Conservation (phyloP, 176 grass and related monocot species). For the Avena insularis region DNA sequence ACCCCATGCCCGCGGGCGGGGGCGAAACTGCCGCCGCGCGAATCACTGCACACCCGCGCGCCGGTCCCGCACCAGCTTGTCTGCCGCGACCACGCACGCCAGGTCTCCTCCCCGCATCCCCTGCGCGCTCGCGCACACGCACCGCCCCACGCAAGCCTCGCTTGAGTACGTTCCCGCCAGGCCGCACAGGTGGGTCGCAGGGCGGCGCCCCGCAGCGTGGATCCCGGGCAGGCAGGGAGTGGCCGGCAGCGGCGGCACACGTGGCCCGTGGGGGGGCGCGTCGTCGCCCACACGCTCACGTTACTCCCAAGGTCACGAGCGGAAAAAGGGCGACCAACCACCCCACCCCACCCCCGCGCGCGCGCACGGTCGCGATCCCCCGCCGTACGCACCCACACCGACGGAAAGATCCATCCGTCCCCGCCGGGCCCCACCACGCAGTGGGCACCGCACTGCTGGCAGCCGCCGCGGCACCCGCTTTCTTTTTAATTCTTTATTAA, state of each 20-base stretch:
- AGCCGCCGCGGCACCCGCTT: not conserved
- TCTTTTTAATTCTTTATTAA: not conserved
- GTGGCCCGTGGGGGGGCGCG: conserved; percentile 35
- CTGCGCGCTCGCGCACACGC: not conserved
- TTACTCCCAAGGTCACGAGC: conserved; percentile 57
- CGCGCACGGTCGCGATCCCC: not conserved
- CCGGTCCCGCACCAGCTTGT: conserved; percentile 40
- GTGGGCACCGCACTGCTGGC: conserved; percentile 20
- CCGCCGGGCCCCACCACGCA: conserved; percentile 15
- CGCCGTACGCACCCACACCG: conserved; percentile 51
- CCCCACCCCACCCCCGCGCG: not conserved
- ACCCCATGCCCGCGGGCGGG: not conserved
- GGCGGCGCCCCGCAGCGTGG: not conserved
- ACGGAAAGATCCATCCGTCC: conserved; percentile 47
- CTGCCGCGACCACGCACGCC: conserved; percentile 50
- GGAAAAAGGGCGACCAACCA: conserved; percentile 32
- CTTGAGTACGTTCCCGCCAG: not conserved
- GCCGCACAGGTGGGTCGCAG: not conserved
- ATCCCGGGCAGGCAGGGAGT: conserved; percentile 43
- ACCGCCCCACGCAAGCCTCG: not conserved
- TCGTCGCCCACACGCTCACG: conserved; percentile 59
- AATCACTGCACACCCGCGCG: conserved; percentile 42
- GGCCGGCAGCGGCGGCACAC: conserved; percentile 60
- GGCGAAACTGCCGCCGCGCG: conserved; percentile 60
- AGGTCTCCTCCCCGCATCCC: not conserved